Evolutionary conservation across 192 early-diverging fungal species (phyloP).

Genomic region (Gonapodya prolifera): DNA sequence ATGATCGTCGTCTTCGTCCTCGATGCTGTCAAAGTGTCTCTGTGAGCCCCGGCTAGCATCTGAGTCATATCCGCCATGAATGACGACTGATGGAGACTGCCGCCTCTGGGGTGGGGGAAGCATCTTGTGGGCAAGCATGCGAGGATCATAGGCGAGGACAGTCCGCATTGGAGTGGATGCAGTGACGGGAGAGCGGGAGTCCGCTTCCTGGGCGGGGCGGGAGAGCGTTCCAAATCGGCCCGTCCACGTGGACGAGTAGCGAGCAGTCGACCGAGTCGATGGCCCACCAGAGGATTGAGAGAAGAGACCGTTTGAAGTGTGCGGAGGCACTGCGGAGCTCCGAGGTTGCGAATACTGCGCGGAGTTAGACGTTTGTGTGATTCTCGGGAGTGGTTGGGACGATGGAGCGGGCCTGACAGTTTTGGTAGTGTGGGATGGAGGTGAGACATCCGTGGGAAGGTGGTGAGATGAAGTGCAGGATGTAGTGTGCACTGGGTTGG

Average conservation of each 20-base stretch:
- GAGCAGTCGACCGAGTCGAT: not conserved
- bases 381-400: too few relatives aligned
- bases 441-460: too few relatives aligned
- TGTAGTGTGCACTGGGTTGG: too few relatives aligned
- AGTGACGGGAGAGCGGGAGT: not conserved
- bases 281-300: not conserved
- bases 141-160: not conserved
- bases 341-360: too few relatives aligned
- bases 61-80: not conserved
- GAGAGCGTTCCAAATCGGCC: not conserved
- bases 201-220: not conserved
- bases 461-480: too few relatives aligned
- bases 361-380: too few relatives aligned
- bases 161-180: not conserved
- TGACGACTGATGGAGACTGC: not conserved
- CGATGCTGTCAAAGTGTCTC: not conserved
- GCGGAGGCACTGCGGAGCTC: too few relatives aligned
- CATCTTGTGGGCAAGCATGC: slow-evolving; percentile 1
- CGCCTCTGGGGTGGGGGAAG: not conserved
- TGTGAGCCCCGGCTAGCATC: not conserved
- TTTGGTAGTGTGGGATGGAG: too few relatives aligned
- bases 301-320: not conserved
- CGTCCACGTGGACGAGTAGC: not conserved
- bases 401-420: too few relatives aligned
- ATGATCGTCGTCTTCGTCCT: slow-evolving; percentile 45